These are phyloP conservation scores for Solidago caesia DNA, from an alignment of 129 eudicot species.

Conservation along the genomic window DNA sequence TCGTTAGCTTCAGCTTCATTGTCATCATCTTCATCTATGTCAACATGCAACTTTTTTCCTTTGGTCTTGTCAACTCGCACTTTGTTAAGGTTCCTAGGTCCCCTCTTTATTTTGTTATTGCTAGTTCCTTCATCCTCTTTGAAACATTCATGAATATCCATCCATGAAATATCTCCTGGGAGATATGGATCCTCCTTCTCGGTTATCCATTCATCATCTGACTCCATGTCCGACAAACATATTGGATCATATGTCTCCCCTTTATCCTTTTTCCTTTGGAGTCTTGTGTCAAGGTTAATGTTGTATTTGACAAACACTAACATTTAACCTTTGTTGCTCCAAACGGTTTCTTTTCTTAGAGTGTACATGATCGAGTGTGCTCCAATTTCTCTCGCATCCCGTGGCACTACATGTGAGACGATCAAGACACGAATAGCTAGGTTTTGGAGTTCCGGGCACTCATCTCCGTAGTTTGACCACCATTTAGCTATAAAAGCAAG, in stretches of 20 bases:
- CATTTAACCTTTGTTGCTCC: background rate
- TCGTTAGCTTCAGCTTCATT: background rate
- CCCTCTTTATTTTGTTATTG: background rate
- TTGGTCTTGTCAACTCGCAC: too few species aligned
- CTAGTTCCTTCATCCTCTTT: background rate
- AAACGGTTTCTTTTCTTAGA: background rate
- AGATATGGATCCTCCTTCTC: background rate
- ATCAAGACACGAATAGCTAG: conserved; percentile 22
- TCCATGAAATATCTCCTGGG: background rate
- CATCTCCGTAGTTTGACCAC: conserved; percentile 14
- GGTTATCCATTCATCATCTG: background rate
- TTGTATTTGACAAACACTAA: conserved; percentile 2
- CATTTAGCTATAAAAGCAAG: conserved; percentile 29
- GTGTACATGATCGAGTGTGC: background rate
- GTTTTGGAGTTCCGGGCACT: conserved; percentile 20
- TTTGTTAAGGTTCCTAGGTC: background rate
- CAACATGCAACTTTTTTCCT: too few species aligned
- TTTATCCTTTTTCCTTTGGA: background rate
- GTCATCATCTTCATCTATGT: too few species aligned
- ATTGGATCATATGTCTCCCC: background rate
- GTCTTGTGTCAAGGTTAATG: background rate
- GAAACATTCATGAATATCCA: conserved; percentile 1
- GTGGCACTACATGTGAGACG: conserved; percentile 26
- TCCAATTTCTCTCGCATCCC: conserved; percentile 9
- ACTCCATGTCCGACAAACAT: background rate